Evolutionary conservation across 2,329 filamentous ascomycete species (phyloP), one percentile per base, ranked within the genome.

Genomic region (Curvularia lunata): DNA sequence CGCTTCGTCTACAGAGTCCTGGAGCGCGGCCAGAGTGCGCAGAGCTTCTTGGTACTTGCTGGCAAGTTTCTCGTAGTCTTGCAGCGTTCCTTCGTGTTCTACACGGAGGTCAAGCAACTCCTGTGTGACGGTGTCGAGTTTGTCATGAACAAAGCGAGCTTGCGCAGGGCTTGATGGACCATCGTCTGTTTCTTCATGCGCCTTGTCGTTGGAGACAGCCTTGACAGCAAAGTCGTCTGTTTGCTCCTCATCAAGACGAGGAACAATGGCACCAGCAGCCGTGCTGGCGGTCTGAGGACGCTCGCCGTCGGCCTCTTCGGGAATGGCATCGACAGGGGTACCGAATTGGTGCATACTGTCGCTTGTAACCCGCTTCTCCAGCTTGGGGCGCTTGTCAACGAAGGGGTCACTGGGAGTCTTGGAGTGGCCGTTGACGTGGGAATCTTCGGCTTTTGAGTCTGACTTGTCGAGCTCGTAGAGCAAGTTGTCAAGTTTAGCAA

Each of bases 401-500:
- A 73, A 75, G 9, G 70, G 63, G 48, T 76, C 74, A 48, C 73
- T 77, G 40, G 63, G 59, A 3, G 66, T 67, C 48, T 67, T 70
- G 8, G 68, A 66, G 47, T 79, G 74, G 8, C 76, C 77, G 40
- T 79, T 79, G 12, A 66, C 54, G 9, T 69, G 42, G 3, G 27
- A 10, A 18, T 63, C 28, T 5, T 73, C 73, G 12, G 56, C 61
- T 54, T 73, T 74, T 19, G 64, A 56, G n/a, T 78, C 77, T 6
- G 64, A 67, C 49, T 53, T 84, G 70, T 98, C 95, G 9, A 98
- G 85, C 71, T 99, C 95, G 67, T 96, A 88, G 0, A 99, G 85
- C 7, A 99, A 84, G 52, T 90, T 96, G 74, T 99, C 95, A 3
- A 99, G 85, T 77, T 97, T 96, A 40, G 95, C 95, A 3, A 99